Percentiles rank a stretch among this genome's conserved stretches.
These are phyloP conservation scores for Cylindrodendrum hubeiense DNA, from an alignment of 2,329 filamentous ascomycete genomes.

Conservation along the genomic window DNA sequence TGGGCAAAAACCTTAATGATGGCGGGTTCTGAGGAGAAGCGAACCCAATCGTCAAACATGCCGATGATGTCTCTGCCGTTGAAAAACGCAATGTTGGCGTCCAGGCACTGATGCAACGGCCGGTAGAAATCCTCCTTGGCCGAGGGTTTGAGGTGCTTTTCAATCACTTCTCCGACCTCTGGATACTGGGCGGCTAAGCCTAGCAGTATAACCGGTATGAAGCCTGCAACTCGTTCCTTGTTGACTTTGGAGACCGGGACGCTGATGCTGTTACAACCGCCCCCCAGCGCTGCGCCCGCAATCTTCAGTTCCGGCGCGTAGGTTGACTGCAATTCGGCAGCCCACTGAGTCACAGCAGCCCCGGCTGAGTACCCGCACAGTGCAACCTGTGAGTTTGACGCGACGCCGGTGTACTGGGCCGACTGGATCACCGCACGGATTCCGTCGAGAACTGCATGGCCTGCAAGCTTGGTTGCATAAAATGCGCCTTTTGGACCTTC, in stretches of 20 bases:
- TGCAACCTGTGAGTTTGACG: conserved; percentile 51
- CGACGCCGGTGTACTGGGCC: conserved; percentile 46
- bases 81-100: conserved; percentile 44
- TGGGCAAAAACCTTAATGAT: conserved; percentile 44
- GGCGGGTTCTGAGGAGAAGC: conserved; percentile 38
- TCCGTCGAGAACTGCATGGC: conserved; percentile 57
- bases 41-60: conserved; percentile 55
- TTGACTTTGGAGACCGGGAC: conserved; percentile 34
- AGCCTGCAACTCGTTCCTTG: conserved; percentile 27
- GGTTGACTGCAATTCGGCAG: conserved; percentile 41
- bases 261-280: conserved; percentile 37
- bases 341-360: conserved; percentile 37
- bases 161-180: conserved; percentile 23
- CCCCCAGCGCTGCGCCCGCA: conserved; percentile 42
- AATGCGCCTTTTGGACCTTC: conserved; percentile 59
- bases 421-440: conserved; percentile 55
- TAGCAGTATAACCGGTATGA: conserved; percentile 37
- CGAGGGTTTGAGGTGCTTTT: conserved; percentile 34
- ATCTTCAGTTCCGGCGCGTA: conserved; percentile 44
- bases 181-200: conserved; percentile 42
- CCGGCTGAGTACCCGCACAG: conserved; percentile 57
- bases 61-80: conserved; percentile 50
- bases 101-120: conserved; percentile 42
- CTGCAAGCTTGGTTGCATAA: conserved; percentile 54
- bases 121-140: conserved; percentile 45